Percentiles rank a stretch among this genome's conserved stretches.
phyloP scores from a whole-genome alignment of 2,329 filamentous ascomycete species.

The Alternaria postmessia region DNA sequence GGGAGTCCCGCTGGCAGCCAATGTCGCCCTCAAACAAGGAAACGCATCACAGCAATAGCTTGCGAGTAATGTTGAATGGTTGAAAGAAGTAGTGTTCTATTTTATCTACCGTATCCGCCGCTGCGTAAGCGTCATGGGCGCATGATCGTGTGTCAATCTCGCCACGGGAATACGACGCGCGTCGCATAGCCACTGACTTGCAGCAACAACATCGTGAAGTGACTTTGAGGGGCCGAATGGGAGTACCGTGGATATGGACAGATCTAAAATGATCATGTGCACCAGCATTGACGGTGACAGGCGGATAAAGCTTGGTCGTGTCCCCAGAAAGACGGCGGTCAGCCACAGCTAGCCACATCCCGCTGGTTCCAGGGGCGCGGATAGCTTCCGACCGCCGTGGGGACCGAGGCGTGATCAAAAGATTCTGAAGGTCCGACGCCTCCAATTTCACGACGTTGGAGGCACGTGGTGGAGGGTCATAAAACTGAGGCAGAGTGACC shows the following conservation, averaged over 20 bases:
- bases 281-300: neutral
- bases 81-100: neutral
- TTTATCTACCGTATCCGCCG: neutral
- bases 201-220: slow-evolving; percentile 16
- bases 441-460: slow-evolving; percentile 34
- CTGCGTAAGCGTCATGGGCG: slow-evolving; percentile 7
- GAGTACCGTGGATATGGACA: slow-evolving; percentile 4
- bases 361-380: slow-evolving; percentile 7
- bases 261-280: slow-evolving; percentile 11
- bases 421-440: slow-evolving; percentile 33
- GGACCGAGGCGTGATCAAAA: slow-evolving; percentile 33
- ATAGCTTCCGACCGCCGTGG: slow-evolving; percentile 23
- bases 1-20: neutral
- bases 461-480: slow-evolving; percentile 42
- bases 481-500: slow-evolving; percentile 29
- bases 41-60: neutral
- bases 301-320: slow-evolving; percentile 7
- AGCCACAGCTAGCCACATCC: slow-evolving; percentile 36
- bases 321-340: slow-evolving; percentile 7
- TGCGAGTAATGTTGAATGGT: neutral
- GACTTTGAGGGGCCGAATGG: slow-evolving; percentile 5
- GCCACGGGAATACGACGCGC: slow-evolving; percentile 40
- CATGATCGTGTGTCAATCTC: slow-evolving; percentile 19
- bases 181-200: slow-evolving; percentile 20
- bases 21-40: neutral